Base-by-base conservation (phyloP, 352 stramenopile species). In the Nothophytophthora sp. region DNA sequence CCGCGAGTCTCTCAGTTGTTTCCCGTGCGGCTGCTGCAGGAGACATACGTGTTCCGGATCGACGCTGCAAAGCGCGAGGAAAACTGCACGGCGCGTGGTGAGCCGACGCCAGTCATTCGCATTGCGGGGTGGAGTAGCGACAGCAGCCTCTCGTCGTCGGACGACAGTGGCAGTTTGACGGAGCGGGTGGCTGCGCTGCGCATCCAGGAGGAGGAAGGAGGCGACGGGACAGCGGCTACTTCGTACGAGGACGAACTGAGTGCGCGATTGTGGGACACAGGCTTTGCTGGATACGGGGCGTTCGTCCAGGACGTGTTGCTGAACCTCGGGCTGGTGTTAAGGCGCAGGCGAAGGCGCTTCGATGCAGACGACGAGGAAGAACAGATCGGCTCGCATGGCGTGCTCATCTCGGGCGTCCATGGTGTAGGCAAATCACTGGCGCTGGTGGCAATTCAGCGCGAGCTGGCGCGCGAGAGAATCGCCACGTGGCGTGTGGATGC, bases 381-480 rank as follows among this genome's bases (percentile, higher is more conserved):
- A 0, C 20, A 91, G 12, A 58, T 93, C 15, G 58, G 88, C 12
- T 67, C 60, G 1, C 55, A 70, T 36, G 63, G 63, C 29, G n/a
- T 72, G 8, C 39, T 72, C 33, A 51, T 72, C 25, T 74, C 73
- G 23, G 83, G 83, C 24, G 78, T 80, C n/a, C 43, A 68, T 36
- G 83, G 83, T 19, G 74, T 87, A 11, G 83, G 83, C 34, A 93
- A 91, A 46, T 82, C 83, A 16, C 50, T 81, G 1, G 62, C 68
- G 1, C 51, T 88, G 9, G 46, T 63, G 12, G 67, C 58, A 37
- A 18, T 72, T 20, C 51, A 72, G 15, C 48, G 36, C 18, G 63
- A 72, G 16, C 29, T 72, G 29, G 30, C 45, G 20, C 60, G 40
- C 13, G 35, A 60, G 32, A 63, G 59, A n/a, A 57, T 64, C 50